Percentiles rank a stretch among this genome's conserved stretches.
Evolutionary conservation across 768 basidiomycete genomes (phyloP).

Genomic region (Postia placenta): DNA sequence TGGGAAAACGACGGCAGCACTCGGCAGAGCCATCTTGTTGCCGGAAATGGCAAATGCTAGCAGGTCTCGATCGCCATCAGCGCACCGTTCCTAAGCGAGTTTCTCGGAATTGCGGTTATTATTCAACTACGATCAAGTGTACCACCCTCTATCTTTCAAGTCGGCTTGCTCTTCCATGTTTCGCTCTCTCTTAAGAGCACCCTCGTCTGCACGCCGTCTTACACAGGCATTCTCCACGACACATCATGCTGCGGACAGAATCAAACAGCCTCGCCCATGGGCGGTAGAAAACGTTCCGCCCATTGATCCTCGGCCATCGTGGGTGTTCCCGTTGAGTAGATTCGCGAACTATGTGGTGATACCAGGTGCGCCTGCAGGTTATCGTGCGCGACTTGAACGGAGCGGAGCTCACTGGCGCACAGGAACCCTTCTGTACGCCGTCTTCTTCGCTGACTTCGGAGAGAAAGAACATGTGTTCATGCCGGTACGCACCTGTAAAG

Average conservation of each 20-base stretch:
- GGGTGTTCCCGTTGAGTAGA: conserved; percentile 32
- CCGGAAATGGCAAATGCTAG: no score
- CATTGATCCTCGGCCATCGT: conserved; percentile 8
- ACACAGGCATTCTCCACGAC: background rate
- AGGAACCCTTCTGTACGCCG: conserved; percentile 51
- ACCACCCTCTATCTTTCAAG: no score
- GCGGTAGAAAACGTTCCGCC: conserved; percentile 2
- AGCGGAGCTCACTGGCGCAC: background rate
- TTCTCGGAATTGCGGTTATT: no score
- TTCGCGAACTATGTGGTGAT: conserved; percentile 49
- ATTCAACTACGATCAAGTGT: no score
- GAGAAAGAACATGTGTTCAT: conserved; percentile 68
- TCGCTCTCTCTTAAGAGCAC: no score
- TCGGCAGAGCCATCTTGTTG: no score
- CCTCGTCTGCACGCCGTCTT: no score
- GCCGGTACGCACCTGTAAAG: conserved; percentile 33
- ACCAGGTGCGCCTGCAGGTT: conserved; percentile 36
- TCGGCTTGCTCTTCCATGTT: no score
- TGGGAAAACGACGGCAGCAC: no score
- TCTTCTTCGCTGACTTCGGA: conserved; percentile 63
- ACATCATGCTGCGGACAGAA: background rate
- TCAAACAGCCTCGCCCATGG: conserved; percentile 1
- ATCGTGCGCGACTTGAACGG: background rate
- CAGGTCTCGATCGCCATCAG: no score
- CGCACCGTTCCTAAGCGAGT: no score